Evolutionary conservation across 2,329 filamentous ascomycete species (phyloP).

Genomic region (Hymenoscyphus infarciens): DNA sequence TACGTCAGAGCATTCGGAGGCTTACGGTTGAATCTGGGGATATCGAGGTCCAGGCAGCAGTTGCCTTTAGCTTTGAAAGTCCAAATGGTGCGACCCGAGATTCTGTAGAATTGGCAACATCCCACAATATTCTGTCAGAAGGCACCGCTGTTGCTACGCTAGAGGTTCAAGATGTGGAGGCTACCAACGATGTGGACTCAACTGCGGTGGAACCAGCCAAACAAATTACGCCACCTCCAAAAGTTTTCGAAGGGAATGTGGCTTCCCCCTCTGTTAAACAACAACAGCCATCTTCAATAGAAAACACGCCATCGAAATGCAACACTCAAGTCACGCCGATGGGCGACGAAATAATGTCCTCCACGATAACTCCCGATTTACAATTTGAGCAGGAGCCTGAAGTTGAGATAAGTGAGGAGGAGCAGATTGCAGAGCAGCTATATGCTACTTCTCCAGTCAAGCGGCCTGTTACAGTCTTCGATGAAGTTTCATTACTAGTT

Average conservation of each 20-base stretch:
- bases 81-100: neutral
- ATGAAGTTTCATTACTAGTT: neutral
- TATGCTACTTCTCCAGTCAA: conserved; percentile 2
- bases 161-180: too few species aligned
- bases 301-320: neutral
- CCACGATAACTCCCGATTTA: neutral
- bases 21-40: conserved; percentile 11
- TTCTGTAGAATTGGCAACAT: neutral
- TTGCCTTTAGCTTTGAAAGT: conserved; percentile 2
- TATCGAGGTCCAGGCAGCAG: conserved; percentile 6
- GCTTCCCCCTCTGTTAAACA: too few species aligned
- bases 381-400: neutral
- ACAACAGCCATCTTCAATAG: too few species aligned
- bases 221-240: too few species aligned
- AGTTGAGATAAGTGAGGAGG: neutral
- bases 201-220: too few species aligned
- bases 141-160: neutral
- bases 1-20: conserved; percentile 24
- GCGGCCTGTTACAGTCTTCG: neutral
- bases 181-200: too few species aligned
- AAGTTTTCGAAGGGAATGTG: too few species aligned
- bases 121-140: neutral
- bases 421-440: conserved; percentile 4
- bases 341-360: neutral
- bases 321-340: neutral